Base-by-base conservation (phyloP, 2,329 filamentous ascomycete genomes). In the Cladosporium halotolerans region DNA sequence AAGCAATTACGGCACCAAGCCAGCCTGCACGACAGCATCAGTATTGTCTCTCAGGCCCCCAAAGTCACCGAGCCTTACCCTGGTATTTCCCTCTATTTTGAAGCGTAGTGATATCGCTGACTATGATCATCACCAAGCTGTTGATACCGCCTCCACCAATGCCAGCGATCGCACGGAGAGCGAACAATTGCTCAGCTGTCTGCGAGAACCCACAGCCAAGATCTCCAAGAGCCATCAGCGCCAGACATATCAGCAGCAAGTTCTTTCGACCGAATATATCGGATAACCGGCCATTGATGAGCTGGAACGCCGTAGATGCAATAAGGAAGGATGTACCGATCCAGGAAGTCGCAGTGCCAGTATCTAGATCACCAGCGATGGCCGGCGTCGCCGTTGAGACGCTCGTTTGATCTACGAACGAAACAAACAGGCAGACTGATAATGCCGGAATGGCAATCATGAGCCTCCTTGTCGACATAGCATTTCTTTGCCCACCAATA, bases 221-320 rank as follows among this genome's bases (percentile, higher is more conserved):
- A 9, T 45, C 42, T n/a, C 50, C 50, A 18, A 46, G 42, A 7
- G 28, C 42, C 42, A 52, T 45, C n/a, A 52, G 14, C 9, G 44
- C 50, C 33, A 45, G 83, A 16, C 81, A 81, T 2, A 78, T 60
- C 11, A 86, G 69, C 33, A 86, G 70, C 42, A 84, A 75, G 11
- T 77, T 77, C 60, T 86, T 87, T 38, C 84, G 73, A 2, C 83
- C 83, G 70, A 79, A 86, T 52, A 86, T 85, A 59, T 86, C 83
- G 38, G 79, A 81, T 14, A 84, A 68, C 61, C 84, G 84, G 16
- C 80, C 80, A 79, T 80, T 83, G 31, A 80, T 72, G 1, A 79
- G 79, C 2, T 78, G 78, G 16, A 76, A 68, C 0, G 76, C 75
- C 2, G 75, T 69, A 55, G 72, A 73, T 32, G 72, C 73, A 19